Percentiles rank a stretch among this genome's conserved stretches.
These are phyloP conservation scores for Epichloe scottii DNA, from an alignment of 2,329 filamentous ascomycete species.

Conservation along the genomic window DNA sequence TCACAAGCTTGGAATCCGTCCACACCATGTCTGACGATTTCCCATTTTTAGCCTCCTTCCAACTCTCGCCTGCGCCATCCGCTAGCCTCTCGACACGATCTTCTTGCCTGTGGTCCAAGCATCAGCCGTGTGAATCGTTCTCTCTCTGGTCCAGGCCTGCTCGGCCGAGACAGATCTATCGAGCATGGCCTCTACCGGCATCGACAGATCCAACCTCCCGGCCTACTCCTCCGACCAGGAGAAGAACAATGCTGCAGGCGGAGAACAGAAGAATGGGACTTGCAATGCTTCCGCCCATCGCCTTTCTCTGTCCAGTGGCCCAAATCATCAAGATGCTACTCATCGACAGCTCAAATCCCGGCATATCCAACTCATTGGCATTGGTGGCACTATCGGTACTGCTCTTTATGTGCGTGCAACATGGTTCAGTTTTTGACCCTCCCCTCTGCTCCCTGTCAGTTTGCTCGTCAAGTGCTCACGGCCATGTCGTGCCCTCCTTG, in stretches of 20 bases:
- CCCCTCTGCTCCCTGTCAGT: not conserved
- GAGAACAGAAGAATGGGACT: not conserved
- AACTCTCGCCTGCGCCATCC: not conserved
- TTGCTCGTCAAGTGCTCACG: slow-evolving; percentile 8
- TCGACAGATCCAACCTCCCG: slow-evolving; percentile 10
- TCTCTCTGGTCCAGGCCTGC: not conserved
- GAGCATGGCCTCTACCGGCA: slow-evolving; percentile 13
- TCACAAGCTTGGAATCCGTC: not conserved
- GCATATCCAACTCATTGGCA: slow-evolving; percentile 48
- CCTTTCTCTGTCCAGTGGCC: slow-evolving; percentile 9
- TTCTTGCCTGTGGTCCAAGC: not conserved
- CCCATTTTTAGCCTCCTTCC: not conserved
- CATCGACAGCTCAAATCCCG: slow-evolving; percentile 41
- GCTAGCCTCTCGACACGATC: not conserved
- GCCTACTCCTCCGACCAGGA: slow-evolving; percentile 14
- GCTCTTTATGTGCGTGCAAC: slow-evolving; percentile 36
- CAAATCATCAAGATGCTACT: slow-evolving; percentile 25
- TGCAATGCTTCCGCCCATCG: not conserved
- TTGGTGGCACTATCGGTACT: slow-evolving; percentile 53
- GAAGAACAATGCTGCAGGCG: not conserved
- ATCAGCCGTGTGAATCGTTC: not conserved
- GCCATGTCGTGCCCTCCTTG: slow-evolving; percentile 10
- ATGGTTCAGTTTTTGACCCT: not conserved
- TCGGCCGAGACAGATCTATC: not conserved
- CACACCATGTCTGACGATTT: not conserved